A percentile compares a stretch with the other conserved stretches of the same genome.
Conservation (phyloP, 805 yeast species). For the Cyberlindnera saturnus region DNA sequence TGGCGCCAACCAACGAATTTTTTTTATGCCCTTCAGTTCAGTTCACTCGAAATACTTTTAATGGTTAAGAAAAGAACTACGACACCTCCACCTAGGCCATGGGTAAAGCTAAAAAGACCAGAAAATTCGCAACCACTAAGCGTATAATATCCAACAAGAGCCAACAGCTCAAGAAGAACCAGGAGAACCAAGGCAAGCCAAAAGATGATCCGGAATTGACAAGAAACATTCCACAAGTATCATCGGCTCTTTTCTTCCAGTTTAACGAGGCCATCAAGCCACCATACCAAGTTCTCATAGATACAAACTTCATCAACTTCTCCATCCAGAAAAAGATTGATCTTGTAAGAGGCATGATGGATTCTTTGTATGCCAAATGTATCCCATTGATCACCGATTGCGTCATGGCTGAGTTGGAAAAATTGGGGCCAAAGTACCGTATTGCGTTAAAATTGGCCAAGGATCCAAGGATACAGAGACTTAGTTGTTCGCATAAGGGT, state of each 20-base stretch:
- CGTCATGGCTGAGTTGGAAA: constrained; percentile 96
- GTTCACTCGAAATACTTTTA: no score
- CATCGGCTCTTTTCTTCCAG: constrained; percentile 92
- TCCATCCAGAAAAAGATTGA: constrained; percentile 95
- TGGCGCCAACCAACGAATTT: no score
- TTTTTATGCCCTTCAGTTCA: no score
- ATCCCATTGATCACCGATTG: constrained; percentile 95
- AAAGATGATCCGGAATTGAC: constrained; percentile 74
- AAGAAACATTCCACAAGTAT: constrained; percentile 81
- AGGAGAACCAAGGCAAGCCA: constrained; percentile 31
- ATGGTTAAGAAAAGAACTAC: constrained; percentile 1
- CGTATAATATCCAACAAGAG: constrained; percentile 74
- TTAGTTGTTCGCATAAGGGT: constrained; percentile 89
- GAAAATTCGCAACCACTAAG: constrained; percentile 93
- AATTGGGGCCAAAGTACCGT: constrained; percentile 89
- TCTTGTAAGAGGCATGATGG: constrained; percentile 96
- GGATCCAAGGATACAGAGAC: constrained; percentile 84
- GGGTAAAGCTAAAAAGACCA: constrained; percentile 97
- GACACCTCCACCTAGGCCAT: constrained; percentile 30
- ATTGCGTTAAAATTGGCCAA: constrained; percentile 89
- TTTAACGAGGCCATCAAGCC: constrained; percentile 92
- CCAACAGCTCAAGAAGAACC: constrained; percentile 44
- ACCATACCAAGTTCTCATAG: constrained; percentile 94
- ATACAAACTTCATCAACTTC: constrained; percentile 95
- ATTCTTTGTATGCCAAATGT: constrained; percentile 87